These are phyloP conservation scores for Alternaria rosae DNA, from an alignment of 2,329 filamentous ascomycete genomes.

Conservation along the genomic window DNA sequence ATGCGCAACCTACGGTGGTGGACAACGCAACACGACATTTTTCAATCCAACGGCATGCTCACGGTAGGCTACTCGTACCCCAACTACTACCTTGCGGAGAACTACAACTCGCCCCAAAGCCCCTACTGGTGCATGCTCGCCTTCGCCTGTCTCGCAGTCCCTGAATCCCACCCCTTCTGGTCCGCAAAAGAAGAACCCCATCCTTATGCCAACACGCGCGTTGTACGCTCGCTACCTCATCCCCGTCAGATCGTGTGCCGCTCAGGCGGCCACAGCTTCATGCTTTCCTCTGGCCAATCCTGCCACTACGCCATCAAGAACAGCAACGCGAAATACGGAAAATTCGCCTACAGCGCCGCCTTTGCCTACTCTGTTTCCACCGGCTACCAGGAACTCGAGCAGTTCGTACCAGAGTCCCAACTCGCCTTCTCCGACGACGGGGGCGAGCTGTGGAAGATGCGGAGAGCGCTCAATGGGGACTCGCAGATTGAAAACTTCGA, in stretches of 20 bases:
- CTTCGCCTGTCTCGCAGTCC: constrained; percentile 76
- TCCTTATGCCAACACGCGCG: constrained; percentile 63
- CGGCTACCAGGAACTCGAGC: constrained; percentile 76
- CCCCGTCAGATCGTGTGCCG: constrained; percentile 77
- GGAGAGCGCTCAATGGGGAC: constrained; percentile 69
- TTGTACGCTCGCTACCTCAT: constrained; percentile 68
- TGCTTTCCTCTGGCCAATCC: constrained; percentile 75
- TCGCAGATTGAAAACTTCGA: constrained; percentile 67
- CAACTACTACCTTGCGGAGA: constrained; percentile 83
- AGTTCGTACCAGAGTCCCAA: constrained; percentile 77
- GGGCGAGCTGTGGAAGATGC: constrained; percentile 80
- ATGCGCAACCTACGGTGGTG: constrained; percentile 80
- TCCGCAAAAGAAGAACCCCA: constrained; percentile 69
- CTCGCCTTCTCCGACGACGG: constrained; percentile 79
- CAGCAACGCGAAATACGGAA: constrained; percentile 81
- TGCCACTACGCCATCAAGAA: constrained; percentile 84
- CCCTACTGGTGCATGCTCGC: constrained; percentile 82
- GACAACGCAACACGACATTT: constrained; percentile 77
- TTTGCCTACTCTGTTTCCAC: constrained; percentile 82
- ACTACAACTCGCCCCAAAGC: constrained; percentile 78
- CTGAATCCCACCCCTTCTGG: constrained; percentile 78
- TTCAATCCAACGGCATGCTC: constrained; percentile 76
- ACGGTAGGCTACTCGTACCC: constrained; percentile 80
- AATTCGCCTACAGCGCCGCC: constrained; percentile 78
- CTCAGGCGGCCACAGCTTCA: constrained; percentile 76